Conservation (phyloP, 306 rosid species). For the Glycyrrhiza uralensis region DNA sequence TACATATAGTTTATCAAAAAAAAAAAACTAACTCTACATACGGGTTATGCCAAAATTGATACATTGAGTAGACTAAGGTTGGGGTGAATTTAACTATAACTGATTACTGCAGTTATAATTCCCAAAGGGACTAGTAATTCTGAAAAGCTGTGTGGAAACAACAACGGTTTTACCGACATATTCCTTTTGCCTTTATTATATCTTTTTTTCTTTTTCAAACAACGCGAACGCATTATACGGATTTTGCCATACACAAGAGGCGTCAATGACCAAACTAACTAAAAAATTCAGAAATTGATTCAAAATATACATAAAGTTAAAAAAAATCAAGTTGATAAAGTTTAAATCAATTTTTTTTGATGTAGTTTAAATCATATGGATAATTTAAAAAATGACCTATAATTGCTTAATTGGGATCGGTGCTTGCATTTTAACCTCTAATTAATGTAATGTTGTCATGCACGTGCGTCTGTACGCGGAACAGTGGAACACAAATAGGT, state of each 20-base stretch:
- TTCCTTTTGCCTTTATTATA: background rate
- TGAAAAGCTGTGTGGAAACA: no score
- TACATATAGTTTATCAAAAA: no score
- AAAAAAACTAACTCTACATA: no score
- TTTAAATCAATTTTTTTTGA: no score
- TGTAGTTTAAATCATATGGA: no score
- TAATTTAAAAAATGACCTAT: no score
- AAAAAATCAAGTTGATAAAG: no score
- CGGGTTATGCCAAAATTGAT: no score
- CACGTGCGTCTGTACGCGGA: no score
- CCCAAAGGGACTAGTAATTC: background rate
- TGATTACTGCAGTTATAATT: background rate
- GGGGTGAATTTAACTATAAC: background rate
- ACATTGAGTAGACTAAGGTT: background rate
- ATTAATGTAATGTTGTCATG: background rate
- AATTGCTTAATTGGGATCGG: background rate
- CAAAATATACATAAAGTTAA: no score
- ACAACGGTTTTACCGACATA: conserved; percentile 18
- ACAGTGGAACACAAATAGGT: no score
- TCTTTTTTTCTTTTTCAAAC: background rate
- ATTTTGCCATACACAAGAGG: background rate
- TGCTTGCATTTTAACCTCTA: background rate
- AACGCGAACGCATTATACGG: background rate
- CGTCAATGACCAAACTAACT: background rate
- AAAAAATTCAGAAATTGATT: background rate